phyloP scores from a whole-genome alignment of 2,329 filamentous ascomycete genomes.

The Aspergillus neoniger region DNA sequence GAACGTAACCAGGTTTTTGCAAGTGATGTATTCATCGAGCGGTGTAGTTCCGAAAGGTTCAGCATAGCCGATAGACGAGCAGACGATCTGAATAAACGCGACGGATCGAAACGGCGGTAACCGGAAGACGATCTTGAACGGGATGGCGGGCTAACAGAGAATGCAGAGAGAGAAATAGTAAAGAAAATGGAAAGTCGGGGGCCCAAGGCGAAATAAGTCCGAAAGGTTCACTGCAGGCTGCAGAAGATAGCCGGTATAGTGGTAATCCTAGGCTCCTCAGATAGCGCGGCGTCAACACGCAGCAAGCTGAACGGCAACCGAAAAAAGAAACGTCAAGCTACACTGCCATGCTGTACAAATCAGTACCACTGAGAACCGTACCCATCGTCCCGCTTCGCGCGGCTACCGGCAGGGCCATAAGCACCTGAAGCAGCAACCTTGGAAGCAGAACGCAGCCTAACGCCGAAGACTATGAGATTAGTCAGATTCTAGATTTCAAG shows the following conservation, averaged over 20 bases:
- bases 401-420: conserved; percentile 50
- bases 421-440: conserved; percentile 63
- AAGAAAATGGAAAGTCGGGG: conserved; percentile 24
- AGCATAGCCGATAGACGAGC: conserved; percentile 20
- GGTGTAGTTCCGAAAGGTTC: conserved; percentile 8
- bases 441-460: conserved; percentile 82
- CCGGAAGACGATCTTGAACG: conserved; percentile 38
- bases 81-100: conserved; percentile 24
- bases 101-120: conserved; percentile 34
- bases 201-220: conserved; percentile 38
- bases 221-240: conserved; percentile 35
- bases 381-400: conserved; percentile 57
- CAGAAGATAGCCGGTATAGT: conserved; percentile 31
- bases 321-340: conserved; percentile 28
- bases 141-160: conserved; percentile 39
- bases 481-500: conserved; percentile 71
- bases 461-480: conserved; percentile 81
- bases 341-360: conserved; percentile 37
- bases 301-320: conserved; percentile 25
- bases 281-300: conserved; percentile 30
- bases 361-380: conserved; percentile 51
- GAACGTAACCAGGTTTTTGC: background rate
- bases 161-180: conserved; percentile 36
- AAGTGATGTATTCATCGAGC: background rate
- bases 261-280: conserved; percentile 33